Evolutionary conservation across 177 flowering plant species (phyloP), one percentile per base, ranked within the genome.

Genomic region (Vitis hybrid): DNA sequence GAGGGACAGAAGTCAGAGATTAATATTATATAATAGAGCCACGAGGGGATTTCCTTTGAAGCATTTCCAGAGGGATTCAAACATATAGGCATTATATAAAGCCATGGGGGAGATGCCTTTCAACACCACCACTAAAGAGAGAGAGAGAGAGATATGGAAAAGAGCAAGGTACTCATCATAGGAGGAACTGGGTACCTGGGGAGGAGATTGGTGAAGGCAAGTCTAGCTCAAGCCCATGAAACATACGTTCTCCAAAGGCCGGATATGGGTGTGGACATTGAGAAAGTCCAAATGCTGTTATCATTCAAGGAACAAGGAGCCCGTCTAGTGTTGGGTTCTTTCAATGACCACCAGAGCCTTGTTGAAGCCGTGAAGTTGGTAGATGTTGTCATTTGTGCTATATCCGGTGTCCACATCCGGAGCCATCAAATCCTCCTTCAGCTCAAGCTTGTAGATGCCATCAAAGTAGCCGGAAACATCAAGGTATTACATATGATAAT

Each of bases 271-370:
- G 53, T 68, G 2, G 71, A 68, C 53, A 18, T 47, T 15, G 71
- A 68, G 6, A 68, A 68, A 52, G 11, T 57, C 9, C 62, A 68
- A 59, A 24, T 68, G 51, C 38, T 68, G 51, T 4, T 68, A 20
- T 10, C 15, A 3, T 68, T 68, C 28, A 53, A 54, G 31, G 51
- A 68, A 62, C 53, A 18, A 58, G 71, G 71, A 4, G 71, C 71
- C 5, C 33, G 10, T 31, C 53, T 58, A 3, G 31, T 68, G 8
- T 51, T 57, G 10, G 71, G 51, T 52, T 57, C 71, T 8, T 68
- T 68, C 51, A 57, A 62, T n/a, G 71, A 68, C 31, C 71, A 68
- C 71, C 62, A 17, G 18, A 68, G 63, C 63, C 71, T 68, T 18
- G 71, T 68, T 13, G 62, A 57, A 0, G 71, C 71, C 63, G 71